These are phyloP conservation scores for Umbelopsis sp. DNA, from an alignment of 192 early-diverging fungal species.

Conservation along the genomic window DNA sequence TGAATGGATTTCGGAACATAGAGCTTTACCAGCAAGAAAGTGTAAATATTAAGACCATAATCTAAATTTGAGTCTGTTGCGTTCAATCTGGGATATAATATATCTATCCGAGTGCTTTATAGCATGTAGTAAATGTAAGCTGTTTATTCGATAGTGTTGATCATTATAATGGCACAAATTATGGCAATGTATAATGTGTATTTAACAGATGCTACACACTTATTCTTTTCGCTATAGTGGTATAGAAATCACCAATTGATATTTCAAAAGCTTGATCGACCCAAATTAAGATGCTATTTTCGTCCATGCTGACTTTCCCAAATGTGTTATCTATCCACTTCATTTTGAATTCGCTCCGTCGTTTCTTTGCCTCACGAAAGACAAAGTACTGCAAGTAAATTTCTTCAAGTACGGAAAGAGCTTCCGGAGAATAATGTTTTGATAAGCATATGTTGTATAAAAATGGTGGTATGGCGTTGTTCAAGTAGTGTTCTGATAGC, in stretches of 20 bases:
- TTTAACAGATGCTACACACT: too few relatives aligned
- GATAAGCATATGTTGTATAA: background rate
- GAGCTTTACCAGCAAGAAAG: too few relatives aligned
- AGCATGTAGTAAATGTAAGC: too few relatives aligned
- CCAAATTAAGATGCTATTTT: background rate
- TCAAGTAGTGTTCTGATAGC: background rate
- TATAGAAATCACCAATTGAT: background rate
- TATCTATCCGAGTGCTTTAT: too few relatives aligned
- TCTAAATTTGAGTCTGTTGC: too few relatives aligned
- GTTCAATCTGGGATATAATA: too few relatives aligned
- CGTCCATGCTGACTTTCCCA: background rate
- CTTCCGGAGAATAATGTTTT: background rate
- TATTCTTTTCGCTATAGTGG: background rate
- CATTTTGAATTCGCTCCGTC: background rate
- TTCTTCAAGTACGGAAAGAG: background rate
- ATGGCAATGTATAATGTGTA: too few relatives aligned
- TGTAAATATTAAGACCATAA: too few relatives aligned
- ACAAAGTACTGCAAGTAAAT: background rate
- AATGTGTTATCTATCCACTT: background rate
- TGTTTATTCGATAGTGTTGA: too few relatives aligned
- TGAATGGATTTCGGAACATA: too few relatives aligned
- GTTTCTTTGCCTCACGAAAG: background rate
- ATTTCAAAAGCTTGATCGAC: background rate
- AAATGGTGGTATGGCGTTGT: background rate
- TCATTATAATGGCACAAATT: too few relatives aligned